Evolutionary conservation across 805 yeast species (phyloP).

Genomic region (Starmerella stellata): DNA sequence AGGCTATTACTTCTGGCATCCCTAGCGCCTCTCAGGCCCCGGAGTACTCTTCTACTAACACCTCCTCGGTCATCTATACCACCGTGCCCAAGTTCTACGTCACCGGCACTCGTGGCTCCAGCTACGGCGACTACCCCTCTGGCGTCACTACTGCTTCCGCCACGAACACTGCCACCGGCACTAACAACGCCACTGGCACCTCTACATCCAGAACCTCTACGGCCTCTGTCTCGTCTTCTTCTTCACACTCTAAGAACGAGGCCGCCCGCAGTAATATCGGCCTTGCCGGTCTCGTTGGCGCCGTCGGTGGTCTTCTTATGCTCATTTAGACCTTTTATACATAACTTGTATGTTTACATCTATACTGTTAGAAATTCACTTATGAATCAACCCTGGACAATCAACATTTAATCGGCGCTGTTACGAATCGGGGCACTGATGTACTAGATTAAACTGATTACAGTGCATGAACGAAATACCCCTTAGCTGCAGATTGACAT

Average conservation of each 20-base stretch:
- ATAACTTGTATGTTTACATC: too few species aligned
- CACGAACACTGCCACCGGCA: too few species aligned
- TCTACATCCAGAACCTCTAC: not conserved
- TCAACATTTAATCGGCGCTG: too few species aligned
- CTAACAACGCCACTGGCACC: too few species aligned
- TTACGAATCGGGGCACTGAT: too few species aligned
- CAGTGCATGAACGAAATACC: too few species aligned
- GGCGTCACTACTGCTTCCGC: not conserved
- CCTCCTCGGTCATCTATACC: slow-evolving; percentile 2
- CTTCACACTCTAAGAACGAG: not conserved
- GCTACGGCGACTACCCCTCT: not conserved
- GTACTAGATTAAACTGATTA: too few species aligned
- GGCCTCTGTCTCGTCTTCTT: not conserved
- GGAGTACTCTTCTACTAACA: slow-evolving; percentile 11
- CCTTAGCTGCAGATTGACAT: too few species aligned
- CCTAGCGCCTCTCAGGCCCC: slow-evolving; percentile 19
- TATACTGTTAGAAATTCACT: too few species aligned
- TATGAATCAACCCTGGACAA: too few species aligned
- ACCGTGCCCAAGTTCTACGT: not conserved
- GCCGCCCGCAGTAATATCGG: not conserved
- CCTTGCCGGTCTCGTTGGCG: not conserved
- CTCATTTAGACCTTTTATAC: not conserved
- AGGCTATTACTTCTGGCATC: slow-evolving; percentile 17
- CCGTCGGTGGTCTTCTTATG: not conserved
- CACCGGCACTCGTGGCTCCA: not conserved